Conservation (phyloP, 2,329 filamentous ascomycete genomes). For the Neonectria coccinea region DNA sequence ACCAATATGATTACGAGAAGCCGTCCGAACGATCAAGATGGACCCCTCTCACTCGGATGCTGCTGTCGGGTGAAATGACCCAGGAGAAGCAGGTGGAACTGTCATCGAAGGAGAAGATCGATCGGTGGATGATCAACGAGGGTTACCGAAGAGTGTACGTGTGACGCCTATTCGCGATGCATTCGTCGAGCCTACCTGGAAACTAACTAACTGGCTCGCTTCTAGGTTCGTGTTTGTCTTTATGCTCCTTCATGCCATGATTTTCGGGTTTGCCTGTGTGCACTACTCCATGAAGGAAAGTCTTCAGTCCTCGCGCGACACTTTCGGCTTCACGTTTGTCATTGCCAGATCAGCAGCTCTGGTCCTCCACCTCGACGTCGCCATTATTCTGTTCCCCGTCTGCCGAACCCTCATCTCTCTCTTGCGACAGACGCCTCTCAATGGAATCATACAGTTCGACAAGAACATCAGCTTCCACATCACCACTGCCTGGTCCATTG, state of each 20-base stretch:
- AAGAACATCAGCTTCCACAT: constrained; percentile 93
- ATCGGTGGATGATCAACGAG: constrained; percentile 91
- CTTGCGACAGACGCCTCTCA: constrained; percentile 81
- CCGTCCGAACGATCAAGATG: constrained; percentile 81
- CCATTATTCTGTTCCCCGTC: constrained; percentile 82
- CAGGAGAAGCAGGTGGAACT: constrained; percentile 77
- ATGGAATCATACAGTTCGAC: constrained; percentile 89
- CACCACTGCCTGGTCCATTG: constrained; percentile 85
- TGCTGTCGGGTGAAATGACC: constrained; percentile 85
- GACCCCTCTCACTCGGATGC: constrained; percentile 84
- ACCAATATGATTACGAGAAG: constrained; percentile 47
- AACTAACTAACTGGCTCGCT: constrained; percentile 25
- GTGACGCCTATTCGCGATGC: background rate
- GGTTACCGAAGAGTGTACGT: constrained; percentile 83
- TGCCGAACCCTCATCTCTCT: constrained; percentile 88
- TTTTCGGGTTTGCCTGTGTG: constrained; percentile 84
- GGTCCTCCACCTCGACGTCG: constrained; percentile 84
- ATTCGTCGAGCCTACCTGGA: background rate
- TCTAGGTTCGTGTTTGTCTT: constrained; percentile 81
- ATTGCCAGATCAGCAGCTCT: constrained; percentile 82
- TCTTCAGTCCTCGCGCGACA: constrained; percentile 71
- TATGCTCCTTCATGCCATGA: constrained; percentile 77
- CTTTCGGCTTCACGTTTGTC: constrained; percentile 80
- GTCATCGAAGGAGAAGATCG: constrained; percentile 77
- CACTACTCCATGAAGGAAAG: constrained; percentile 85